Evolutionary conservation across 2,329 filamentous ascomycete genomes (phyloP).

Genomic region (Alternaria panax): DNA sequence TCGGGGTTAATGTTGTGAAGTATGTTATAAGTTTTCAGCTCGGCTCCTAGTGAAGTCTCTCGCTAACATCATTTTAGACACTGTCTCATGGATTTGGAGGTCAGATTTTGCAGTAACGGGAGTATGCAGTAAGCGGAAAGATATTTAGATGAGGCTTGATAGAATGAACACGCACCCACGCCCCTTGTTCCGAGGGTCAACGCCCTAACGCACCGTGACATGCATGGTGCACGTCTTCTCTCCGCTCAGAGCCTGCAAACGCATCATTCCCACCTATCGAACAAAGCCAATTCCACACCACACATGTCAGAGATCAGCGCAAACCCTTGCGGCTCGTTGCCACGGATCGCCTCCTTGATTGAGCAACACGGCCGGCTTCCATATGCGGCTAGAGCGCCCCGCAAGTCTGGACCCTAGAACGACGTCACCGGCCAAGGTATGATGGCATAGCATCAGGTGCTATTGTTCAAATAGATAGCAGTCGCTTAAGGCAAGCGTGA

Average conservation of each 20-base stretch:
- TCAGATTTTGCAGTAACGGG: background rate
- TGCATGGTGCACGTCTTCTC: conserved; percentile 1
- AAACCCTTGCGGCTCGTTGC: conserved; percentile 7
- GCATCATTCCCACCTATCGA: conserved; percentile 13
- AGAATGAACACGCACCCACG: background rate
- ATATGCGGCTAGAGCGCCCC: conserved; percentile 15
- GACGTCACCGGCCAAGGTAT: conserved; percentile 26
- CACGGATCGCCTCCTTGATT: conserved; percentile 10
- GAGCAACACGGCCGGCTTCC: conserved; percentile 8
- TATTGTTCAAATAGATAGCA: conserved; percentile 13
- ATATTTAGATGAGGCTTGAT: background rate
- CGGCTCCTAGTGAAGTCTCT: background rate
- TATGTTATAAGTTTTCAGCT: background rate
- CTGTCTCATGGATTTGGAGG: background rate
- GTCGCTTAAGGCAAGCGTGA: conserved; percentile 1
- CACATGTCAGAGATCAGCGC: conserved; percentile 2
- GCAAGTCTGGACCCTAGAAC: conserved; percentile 24
- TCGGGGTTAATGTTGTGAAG: background rate
- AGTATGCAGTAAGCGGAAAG: background rate
- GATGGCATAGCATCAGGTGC: conserved; percentile 17
- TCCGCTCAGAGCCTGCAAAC: background rate
- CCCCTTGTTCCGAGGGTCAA: background rate
- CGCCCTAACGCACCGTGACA: conserved; percentile 8
- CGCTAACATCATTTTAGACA: background rate
- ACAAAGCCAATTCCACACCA: background rate